Base-by-base conservation (phyloP, 768 basidiomycete species). In the Leccinum disarticulatum region DNA sequence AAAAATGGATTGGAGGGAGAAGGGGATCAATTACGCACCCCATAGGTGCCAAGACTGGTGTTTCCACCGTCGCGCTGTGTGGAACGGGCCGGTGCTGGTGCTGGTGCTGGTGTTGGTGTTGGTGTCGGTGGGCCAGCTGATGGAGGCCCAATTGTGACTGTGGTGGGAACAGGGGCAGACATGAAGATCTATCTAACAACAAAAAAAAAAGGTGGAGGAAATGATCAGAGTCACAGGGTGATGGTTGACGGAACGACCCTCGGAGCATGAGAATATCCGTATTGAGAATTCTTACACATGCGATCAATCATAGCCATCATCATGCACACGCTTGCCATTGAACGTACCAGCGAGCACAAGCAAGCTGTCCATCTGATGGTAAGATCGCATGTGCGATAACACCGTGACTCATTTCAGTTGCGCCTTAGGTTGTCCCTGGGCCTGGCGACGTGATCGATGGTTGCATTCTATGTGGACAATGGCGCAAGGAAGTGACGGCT, bases 41-140 rank as follows among this genome's bases (percentile, higher is more conserved):
- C 86, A 69, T 90, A 91, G 4, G 90, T 90, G 27, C 88, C 89
- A 50, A 89, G 73, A 61, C 79, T 87, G 70, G 81, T 80, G 63
- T 73, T 83, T 54, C 81, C 80, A 17, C 80, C 83, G 60, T 85
- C 84, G 19, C 79, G 66, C 53, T 72, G 74, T 6, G 78, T 66
- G n/a, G 80, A 77, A 55, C 86, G 82, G 31, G 85, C 74, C 3
- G 87, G 87, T 1, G 82, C 82, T 31, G 31, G 31, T 31, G 31
- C 4, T 6, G 36, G 38, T 41, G 58, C 10, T 1, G 58, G 0
- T 14, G 28, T 9, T 10, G 48, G 11, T 41, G 17, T 4, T 17
- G 35, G 35, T 36, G 15, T 38, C 17, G 36, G 31, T 10, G 31
- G 31, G 31, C 31, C 31, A 10, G 11, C 31, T 33, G 31, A 33